Evolutionary conservation across 495 filamentous ascomycete species (phyloP).

Genomic region (Podospora conica): DNA sequence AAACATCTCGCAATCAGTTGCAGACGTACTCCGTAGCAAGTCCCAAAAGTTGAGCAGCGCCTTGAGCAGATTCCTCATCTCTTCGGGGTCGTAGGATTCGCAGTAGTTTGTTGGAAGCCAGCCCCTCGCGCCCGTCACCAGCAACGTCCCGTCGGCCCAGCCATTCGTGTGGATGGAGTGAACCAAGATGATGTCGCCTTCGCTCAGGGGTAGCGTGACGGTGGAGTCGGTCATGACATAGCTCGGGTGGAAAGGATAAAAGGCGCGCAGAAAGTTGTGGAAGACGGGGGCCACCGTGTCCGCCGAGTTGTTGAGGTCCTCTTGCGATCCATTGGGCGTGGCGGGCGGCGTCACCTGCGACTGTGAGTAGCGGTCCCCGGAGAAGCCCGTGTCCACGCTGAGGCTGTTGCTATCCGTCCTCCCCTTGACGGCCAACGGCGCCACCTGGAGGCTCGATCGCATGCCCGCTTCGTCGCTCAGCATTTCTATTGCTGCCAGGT

Average conservation of each 20-base stretch:
- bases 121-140: slow-evolving; percentile 80
- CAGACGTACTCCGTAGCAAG: slow-evolving; percentile 62
- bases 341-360: slow-evolving; percentile 67
- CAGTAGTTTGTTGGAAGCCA: slow-evolving; percentile 99
- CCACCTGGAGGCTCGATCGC: slow-evolving; percentile 61
- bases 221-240: slow-evolving; percentile 63
- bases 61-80: slow-evolving; percentile 77
- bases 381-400: slow-evolving; percentile 36
- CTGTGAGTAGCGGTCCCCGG: slow-evolving; percentile 39
- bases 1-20: slow-evolving; percentile 62
- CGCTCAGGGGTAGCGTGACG: slow-evolving; percentile 79
- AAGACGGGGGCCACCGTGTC: slow-evolving; percentile 54
- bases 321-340: slow-evolving; percentile 59
- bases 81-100: slow-evolving; percentile 81
- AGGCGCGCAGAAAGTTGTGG: slow-evolving; percentile 93
- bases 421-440: slow-evolving; percentile 68
- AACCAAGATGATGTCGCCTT: slow-evolving; percentile 87
- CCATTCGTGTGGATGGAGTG: slow-evolving; percentile 98
- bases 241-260: slow-evolving; percentile 83
- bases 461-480: slow-evolving; percentile 40
- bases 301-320: slow-evolving; percentile 35
- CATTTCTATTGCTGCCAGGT: slow-evolving; percentile 41
- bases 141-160: slow-evolving; percentile 96
- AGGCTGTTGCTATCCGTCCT: slow-evolving; percentile 25
- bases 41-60: slow-evolving; percentile 92